Conservation (phyloP, 2,329 filamentous ascomycete genomes). For the Emmonsiellopsis sp. region DNA sequence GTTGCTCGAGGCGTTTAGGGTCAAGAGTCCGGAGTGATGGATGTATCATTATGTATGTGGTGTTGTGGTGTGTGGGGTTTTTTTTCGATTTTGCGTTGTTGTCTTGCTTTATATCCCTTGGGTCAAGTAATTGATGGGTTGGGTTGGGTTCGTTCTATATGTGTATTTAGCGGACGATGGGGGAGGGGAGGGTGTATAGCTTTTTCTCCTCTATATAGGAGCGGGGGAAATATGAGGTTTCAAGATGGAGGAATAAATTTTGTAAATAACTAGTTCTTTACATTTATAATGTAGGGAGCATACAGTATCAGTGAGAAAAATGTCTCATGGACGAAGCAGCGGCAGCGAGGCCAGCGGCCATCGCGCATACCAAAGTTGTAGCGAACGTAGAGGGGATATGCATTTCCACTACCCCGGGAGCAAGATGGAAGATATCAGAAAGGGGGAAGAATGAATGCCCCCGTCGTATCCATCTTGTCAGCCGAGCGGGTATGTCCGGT, state of each 20-base stretch:
- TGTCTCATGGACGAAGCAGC: background rate
- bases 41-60: background rate
- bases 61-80: background rate
- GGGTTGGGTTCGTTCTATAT: background rate
- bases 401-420: background rate
- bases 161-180: slow-evolving; percentile 11
- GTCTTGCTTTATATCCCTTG: background rate
- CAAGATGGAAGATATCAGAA: background rate
- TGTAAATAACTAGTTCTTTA: too few relatives aligned
- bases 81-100: background rate
- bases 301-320: too few relatives aligned
- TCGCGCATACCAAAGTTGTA: background rate
- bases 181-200: slow-evolving; percentile 22
- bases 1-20: slow-evolving; percentile 38
- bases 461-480: too few relatives aligned
- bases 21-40: background rate
- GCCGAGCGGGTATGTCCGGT: too few relatives aligned
- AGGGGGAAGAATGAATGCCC: too few relatives aligned
- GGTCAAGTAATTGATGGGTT: background rate
- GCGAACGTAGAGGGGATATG: background rate
- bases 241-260: too few relatives aligned
- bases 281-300: too few relatives aligned
- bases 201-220: slow-evolving; percentile 2
- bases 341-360: background rate
- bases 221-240: too few relatives aligned